phyloP scores from a whole-genome alignment of 768 basidiomycete species.

The Agrocybe praecox region DNA sequence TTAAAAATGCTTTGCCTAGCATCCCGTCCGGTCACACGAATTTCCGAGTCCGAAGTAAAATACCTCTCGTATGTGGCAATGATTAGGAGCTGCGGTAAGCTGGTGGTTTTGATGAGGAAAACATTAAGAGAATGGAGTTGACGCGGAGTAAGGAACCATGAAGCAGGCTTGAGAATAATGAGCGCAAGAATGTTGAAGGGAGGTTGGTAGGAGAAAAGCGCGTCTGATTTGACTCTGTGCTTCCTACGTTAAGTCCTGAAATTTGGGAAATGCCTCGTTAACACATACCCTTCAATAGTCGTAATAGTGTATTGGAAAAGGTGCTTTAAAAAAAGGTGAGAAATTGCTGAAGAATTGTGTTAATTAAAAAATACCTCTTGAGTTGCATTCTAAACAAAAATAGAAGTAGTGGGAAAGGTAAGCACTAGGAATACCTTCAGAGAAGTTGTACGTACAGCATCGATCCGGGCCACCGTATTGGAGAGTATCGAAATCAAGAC shows the following conservation, averaged over 20 bases:
- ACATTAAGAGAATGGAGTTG: slow-evolving; percentile 85
- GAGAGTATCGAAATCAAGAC: slow-evolving; percentile 90
- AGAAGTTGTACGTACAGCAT: slow-evolving; percentile 43
- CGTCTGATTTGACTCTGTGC: slow-evolving; percentile 81
- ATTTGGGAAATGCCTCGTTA: background rate
- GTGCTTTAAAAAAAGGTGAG: slow-evolving; percentile 50
- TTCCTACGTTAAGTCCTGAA: background rate
- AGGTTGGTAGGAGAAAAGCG: slow-evolving; percentile 89
- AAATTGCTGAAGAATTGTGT: background rate
- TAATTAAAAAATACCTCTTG: slow-evolving; percentile 39
- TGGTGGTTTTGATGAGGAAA: slow-evolving; percentile 82
- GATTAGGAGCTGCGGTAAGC: slow-evolving; percentile 74
- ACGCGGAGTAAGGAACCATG: slow-evolving; percentile 74
- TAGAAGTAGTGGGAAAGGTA: background rate
- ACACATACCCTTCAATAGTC: slow-evolving; percentile 81
- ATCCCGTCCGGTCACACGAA: slow-evolving; percentile 54
- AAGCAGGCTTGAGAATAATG: slow-evolving; percentile 75
- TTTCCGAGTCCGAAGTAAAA: slow-evolving; percentile 49
- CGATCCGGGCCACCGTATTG: slow-evolving; percentile 86
- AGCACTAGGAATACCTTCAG: background rate
- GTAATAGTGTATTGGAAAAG: slow-evolving; percentile 85
- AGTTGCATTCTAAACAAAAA: slow-evolving; percentile 40
- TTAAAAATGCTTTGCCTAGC: slow-evolving; percentile 61
- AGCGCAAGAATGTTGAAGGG: slow-evolving; percentile 89
- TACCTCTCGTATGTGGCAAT: slow-evolving; percentile 84